phyloP scores from a whole-genome alignment of 257 asterid genomes.

The Ocimum tenuiflorum region DNA sequence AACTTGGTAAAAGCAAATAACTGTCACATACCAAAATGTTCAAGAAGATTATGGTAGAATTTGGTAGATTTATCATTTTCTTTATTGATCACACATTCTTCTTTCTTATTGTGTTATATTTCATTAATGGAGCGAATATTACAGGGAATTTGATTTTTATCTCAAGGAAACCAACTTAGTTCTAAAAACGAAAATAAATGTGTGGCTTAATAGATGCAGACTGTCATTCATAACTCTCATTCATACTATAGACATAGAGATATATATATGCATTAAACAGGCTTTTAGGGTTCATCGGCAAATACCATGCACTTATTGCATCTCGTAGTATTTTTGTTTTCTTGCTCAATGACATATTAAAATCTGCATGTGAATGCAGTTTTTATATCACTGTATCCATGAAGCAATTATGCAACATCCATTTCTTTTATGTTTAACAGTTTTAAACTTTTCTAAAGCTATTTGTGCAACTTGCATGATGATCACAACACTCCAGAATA shows the following conservation, averaged over 20 bases:
- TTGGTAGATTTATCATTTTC: not conserved
- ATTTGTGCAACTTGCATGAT: not conserved
- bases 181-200: no score
- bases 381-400: not conserved
- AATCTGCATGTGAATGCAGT: no score
- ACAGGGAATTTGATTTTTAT: no score
- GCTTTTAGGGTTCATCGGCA: not conserved
- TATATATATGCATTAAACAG: not conserved
- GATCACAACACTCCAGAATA: not conserved
- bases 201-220: not conserved
- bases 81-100: not conserved
- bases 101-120: not conserved
- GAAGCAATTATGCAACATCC: not conserved
- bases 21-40: not conserved
- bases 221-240: no score
- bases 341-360: not conserved
- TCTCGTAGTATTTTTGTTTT: not conserved
- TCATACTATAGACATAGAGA: not conserved
- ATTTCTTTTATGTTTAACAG: slow-evolving; percentile 1
- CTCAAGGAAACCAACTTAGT: no score
- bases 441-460: not conserved
- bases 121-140: not conserved
- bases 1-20: slow-evolving; percentile 14
- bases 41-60: not conserved
- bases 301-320: not conserved